Evolutionary conservation across 176 grass and related monocot species (phyloP).

Genomic region (Melocanna baccifera): DNA sequence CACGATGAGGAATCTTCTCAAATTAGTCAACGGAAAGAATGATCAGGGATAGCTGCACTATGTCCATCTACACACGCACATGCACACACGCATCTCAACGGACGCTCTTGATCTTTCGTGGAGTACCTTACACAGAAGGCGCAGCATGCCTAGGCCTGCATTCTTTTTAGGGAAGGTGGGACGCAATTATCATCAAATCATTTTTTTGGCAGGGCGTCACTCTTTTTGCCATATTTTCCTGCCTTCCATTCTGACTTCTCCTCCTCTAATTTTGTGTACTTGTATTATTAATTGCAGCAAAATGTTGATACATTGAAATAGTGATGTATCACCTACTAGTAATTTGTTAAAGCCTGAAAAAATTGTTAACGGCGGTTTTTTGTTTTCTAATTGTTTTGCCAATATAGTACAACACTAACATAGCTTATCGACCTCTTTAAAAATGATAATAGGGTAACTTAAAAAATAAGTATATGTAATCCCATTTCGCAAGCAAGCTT

Average conservation of each 20-base stretch:
- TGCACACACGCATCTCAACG: not conserved
- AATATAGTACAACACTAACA: not conserved
- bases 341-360: not conserved
- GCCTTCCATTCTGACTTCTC: constrained; percentile 29
- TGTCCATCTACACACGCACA: not conserved
- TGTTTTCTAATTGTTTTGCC: not conserved
- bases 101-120: not conserved
- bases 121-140: constrained; percentile 10
- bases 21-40: constrained; percentile 41
- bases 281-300: not conserved
- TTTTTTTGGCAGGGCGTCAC: constrained; percentile 55
- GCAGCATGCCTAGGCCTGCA: not conserved
- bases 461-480: not conserved
- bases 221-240: constrained; percentile 21
- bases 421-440: not conserved
- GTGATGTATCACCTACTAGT: constrained; percentile 32
- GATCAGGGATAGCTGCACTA: not conserved
- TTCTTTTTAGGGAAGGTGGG: constrained; percentile 52
- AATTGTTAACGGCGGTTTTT: not conserved
- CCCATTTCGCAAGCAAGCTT: not conserved
- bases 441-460: not conserved
- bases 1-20: constrained; percentile 38
- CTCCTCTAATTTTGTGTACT: not conserved
- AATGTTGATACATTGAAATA: not conserved
- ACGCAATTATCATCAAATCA: constrained; percentile 65